A percentile compares a stretch with the other conserved stretches of the same genome.
Conservation (phyloP, 2,329 filamentous ascomycete genomes). For the Pseudopithomyces chartarum region DNA sequence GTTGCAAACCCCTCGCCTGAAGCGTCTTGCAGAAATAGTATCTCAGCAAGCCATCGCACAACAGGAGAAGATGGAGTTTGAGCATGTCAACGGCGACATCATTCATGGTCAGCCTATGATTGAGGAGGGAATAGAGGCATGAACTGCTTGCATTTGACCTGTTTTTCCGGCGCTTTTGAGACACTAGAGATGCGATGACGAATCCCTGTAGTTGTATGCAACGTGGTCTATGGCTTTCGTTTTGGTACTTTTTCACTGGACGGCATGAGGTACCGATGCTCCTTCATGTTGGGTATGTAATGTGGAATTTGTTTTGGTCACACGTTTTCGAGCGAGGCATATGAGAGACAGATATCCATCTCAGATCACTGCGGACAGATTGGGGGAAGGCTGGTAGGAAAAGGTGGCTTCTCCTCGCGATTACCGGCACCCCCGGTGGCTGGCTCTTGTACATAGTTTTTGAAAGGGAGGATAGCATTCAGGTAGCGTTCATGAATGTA, state of each 20-base stretch:
- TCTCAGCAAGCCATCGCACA: conserved; percentile 95
- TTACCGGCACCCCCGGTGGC: neutral
- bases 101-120: conserved; percentile 30
- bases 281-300: conserved; percentile 25
- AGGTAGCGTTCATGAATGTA: conserved; percentile 13
- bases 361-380: neutral
- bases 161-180: conserved; percentile 3
- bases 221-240: conserved; percentile 1
- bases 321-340: conserved; percentile 5
- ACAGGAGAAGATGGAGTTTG: conserved; percentile 78
- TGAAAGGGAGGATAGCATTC: conserved; percentile 1
- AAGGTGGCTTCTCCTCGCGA: neutral
- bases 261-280: neutral
- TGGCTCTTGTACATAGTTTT: conserved; percentile 17
- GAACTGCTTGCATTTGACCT: conserved; percentile 7
- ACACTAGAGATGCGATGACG: conserved; percentile 9
- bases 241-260: neutral
- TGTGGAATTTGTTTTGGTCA: conserved; percentile 16
- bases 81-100: conserved; percentile 31
- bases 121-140: conserved; percentile 27
- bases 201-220: conserved; percentile 15
- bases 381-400: neutral
- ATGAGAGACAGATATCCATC: conserved; percentile 6
- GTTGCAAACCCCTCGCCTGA: conserved; percentile 94
- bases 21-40: conserved; percentile 97